phyloP scores from a whole-genome alignment of 495 filamentous ascomycete genomes.

The Aspergillus carlsbadensis region DNA sequence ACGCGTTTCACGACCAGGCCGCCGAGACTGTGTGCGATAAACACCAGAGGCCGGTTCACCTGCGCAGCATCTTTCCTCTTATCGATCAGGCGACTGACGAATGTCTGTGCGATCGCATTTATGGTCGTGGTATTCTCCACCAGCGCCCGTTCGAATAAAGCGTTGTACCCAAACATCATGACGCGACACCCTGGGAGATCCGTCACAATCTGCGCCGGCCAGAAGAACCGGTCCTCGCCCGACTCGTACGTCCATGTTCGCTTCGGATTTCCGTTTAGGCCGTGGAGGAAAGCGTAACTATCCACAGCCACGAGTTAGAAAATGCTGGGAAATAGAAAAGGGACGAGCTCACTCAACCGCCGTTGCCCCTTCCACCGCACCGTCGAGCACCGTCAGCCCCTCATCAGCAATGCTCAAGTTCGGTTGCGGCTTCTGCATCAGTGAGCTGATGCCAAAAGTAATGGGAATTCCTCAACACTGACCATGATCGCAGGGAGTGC shows the following conservation, averaged over 20 bases:
- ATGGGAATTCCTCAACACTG: too few species aligned
- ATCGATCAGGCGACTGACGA: not conserved
- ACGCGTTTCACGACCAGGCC: not conserved
- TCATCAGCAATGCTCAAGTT: not conserved
- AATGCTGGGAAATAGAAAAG: not conserved
- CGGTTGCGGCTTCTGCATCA: too few species aligned
- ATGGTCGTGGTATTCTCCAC: not conserved
- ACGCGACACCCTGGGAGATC: not conserved
- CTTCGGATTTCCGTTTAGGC: not conserved
- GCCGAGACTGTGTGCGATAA: not conserved
- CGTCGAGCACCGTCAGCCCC: not conserved
- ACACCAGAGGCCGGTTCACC: not conserved
- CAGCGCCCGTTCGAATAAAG: not conserved
- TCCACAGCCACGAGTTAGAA: not conserved
- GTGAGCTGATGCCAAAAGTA: too few species aligned
- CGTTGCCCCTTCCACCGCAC: not conserved
- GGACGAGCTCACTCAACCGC: not conserved
- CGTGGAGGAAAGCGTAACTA: not conserved
- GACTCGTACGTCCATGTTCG: not conserved
- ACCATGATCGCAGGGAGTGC: too few species aligned
- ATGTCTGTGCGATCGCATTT: not conserved
- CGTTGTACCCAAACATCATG: constrained; percentile 2
- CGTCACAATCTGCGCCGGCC: not conserved
- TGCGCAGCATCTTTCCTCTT: not conserved
- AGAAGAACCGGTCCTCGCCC: not conserved